Evolutionary conservation across 495 filamentous ascomycete species (phyloP), one percentile per base, ranked within the genome.

Genomic region (Xylaria acuta): DNA sequence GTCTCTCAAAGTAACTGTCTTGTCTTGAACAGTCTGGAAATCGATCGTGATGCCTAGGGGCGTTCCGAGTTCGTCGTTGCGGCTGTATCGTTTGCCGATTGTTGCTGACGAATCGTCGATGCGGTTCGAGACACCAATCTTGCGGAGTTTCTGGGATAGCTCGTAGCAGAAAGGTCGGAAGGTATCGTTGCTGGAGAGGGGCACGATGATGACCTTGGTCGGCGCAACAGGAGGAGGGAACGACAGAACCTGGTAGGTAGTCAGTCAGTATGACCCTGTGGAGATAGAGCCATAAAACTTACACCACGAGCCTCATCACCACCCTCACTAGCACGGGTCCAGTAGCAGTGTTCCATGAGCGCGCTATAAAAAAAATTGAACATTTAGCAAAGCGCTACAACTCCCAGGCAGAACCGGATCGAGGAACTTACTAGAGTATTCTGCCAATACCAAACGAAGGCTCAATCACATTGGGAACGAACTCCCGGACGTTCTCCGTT

Each of bases 181-280:
- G 60, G 84, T 83, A 45, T 84, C 75, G 77, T 92, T 87, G 18
- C 80, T 82, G 41, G 90, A 92, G 32, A 94, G 84, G 18, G 92
- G 92, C 3, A 93, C 91, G 59, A 94, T 86, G 64, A 94, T 87
- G 59, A 93, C 89, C 82, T 94, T 94, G 27, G 90, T 93, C 1
- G 92, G 92, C 8, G 92, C 91, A 34, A 94, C 84, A 2, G 84
- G 83, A 1, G 91, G 91, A 20, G 90, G 91, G 86, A 94, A 92
- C 5, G 92, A 94, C 64, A 94, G 86, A 16, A 93, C 89, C 86
- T 90, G 66, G 3, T 36, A 36, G 20, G 58, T 5, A 38, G 49
- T 82, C 72, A 80, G 9, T 67, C 43, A 20, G 34, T 71, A 30
- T 18, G 11, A 11, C 11, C 18, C 16, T 58, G 36, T 22, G 3